phyloP scores from a whole-genome alignment of 352 stramenopile species.

The Phytopythium litorale region DNA sequence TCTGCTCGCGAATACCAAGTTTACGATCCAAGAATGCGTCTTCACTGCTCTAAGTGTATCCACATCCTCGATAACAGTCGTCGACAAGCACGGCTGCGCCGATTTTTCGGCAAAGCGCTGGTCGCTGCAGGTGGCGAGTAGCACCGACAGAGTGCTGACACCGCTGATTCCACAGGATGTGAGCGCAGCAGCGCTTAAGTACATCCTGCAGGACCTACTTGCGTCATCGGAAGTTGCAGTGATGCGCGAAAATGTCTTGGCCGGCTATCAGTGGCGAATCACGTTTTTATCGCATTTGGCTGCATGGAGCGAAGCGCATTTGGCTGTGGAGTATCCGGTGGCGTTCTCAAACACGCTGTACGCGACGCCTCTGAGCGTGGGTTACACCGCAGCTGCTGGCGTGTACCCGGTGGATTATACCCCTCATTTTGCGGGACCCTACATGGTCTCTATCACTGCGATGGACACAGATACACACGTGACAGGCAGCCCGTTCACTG shows the following conservation, averaged over 20 bases:
- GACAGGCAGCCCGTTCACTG: constrained; percentile 84
- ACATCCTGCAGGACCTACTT: constrained; percentile 63
- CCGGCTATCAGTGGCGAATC: constrained; percentile 82
- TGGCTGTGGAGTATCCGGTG: constrained; percentile 70
- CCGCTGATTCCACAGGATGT: constrained; percentile 60
- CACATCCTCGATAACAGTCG: constrained; percentile 44
- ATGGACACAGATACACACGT: constrained; percentile 71
- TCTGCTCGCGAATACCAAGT: constrained; percentile 46
- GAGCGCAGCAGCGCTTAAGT: constrained; percentile 46
- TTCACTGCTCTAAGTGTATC: constrained; percentile 50
- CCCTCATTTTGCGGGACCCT: constrained; percentile 85
- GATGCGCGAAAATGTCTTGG: constrained; percentile 13
- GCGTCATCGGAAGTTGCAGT: constrained; percentile 40
- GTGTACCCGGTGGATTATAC: constrained; percentile 93
- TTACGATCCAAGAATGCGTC: constrained; percentile 67
- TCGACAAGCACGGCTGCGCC: constrained; percentile 48
- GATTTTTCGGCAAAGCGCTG: constrained; percentile 39
- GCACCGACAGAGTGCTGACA: constrained; percentile 32
- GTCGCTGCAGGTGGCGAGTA: constrained; percentile 32
- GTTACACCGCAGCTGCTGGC: constrained; percentile 49
- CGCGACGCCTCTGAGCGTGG: constrained; percentile 39
- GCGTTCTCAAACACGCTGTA: constrained; percentile 37
- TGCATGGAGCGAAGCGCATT: constrained; percentile 57
- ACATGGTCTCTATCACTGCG: constrained; percentile 85
- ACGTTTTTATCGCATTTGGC: constrained; percentile 92